These are phyloP conservation scores for Mycena leptocephala DNA, from an alignment of 768 basidiomycete genomes.

Conservation along the genomic window DNA sequence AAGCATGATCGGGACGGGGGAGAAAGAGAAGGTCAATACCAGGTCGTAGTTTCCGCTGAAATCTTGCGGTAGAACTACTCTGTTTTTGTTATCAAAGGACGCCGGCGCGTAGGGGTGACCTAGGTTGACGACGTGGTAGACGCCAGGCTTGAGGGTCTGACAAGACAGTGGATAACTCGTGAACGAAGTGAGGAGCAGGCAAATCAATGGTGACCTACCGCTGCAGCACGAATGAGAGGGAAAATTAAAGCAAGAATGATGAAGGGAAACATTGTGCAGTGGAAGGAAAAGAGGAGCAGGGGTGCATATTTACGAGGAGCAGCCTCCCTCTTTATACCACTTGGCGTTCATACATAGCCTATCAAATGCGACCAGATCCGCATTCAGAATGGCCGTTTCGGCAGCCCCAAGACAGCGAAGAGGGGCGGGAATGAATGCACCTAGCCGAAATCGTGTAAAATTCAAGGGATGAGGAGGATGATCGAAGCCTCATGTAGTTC, in stretches of 20 bases:
- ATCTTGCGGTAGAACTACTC: constrained; percentile 24
- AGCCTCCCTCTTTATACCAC: constrained; percentile 12
- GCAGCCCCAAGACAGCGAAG: constrained; percentile 27
- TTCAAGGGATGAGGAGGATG: constrained; percentile 2
- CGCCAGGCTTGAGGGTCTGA: constrained; percentile 26
- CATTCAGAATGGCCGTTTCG: not conserved
- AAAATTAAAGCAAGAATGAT: not conserved
- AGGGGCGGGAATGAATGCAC: not conserved
- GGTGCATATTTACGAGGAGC: not conserved
- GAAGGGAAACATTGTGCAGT: constrained; percentile 17
- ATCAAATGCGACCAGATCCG: constrained; percentile 23
- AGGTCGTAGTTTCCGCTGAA: constrained; percentile 30
- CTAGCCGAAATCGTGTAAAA: constrained; percentile 7
- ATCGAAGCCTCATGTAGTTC: constrained; percentile 29
- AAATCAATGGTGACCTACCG: not conserved
- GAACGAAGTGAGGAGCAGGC: not conserved
- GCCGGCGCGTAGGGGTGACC: constrained; percentile 30
- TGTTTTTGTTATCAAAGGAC: constrained; percentile 21
- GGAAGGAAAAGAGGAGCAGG: not conserved
- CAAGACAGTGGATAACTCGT: not conserved
- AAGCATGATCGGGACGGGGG: not conserved
- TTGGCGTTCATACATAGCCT: not conserved
- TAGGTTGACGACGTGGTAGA: constrained; percentile 30
- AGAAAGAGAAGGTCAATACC: not conserved
- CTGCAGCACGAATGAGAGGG: constrained; percentile 17